Conservation (phyloP, 2,329 filamentous ascomycete genomes). For the Aspergillus calidoustus region DNA sequence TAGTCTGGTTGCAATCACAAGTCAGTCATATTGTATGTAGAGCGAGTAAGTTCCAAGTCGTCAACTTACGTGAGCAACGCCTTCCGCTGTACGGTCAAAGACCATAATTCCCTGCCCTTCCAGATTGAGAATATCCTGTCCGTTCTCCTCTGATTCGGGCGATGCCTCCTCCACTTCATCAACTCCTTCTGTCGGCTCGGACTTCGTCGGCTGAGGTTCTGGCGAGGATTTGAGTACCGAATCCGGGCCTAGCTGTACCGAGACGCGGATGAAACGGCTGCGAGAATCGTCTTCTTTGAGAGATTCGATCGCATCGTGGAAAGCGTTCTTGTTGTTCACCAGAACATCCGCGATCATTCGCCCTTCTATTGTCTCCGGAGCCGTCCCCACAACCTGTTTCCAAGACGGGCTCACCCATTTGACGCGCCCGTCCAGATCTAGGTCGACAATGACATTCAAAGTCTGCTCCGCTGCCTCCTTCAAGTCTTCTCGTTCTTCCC, state of each 20-base stretch:
- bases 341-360: slow-evolving; percentile 80
- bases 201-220: slow-evolving; percentile 33
- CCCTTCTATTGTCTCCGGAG: slow-evolving; percentile 72
- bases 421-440: slow-evolving; percentile 86
- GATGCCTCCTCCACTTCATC: slow-evolving; percentile 42
- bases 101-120: slow-evolving; percentile 99
- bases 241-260: slow-evolving; percentile 69
- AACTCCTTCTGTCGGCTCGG: slow-evolving; percentile 27
- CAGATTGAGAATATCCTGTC: slow-evolving; percentile 70
- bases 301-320: slow-evolving; percentile 80
- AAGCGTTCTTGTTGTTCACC: slow-evolving; percentile 77
- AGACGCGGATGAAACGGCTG: slow-evolving; percentile 86
- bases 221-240: slow-evolving; percentile 64
- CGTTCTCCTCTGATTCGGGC: slow-evolving; percentile 45
- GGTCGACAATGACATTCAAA: slow-evolving; percentile 92
- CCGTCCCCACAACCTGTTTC: slow-evolving; percentile 87
- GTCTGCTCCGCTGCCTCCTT: slow-evolving; percentile 96
- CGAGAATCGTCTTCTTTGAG: slow-evolving; percentile 93
- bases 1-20: slow-evolving; percentile 65
- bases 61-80: slow-evolving; percentile 81
- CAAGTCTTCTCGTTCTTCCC: slow-evolving; percentile 89
- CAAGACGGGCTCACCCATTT: slow-evolving; percentile 97
- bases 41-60: background rate
- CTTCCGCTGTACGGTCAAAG: slow-evolving; percentile 84
- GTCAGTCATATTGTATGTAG: slow-evolving; percentile 19